phyloP scores from a whole-genome alignment of 257 asterid species.

The Scutellaria galericulata region DNA sequence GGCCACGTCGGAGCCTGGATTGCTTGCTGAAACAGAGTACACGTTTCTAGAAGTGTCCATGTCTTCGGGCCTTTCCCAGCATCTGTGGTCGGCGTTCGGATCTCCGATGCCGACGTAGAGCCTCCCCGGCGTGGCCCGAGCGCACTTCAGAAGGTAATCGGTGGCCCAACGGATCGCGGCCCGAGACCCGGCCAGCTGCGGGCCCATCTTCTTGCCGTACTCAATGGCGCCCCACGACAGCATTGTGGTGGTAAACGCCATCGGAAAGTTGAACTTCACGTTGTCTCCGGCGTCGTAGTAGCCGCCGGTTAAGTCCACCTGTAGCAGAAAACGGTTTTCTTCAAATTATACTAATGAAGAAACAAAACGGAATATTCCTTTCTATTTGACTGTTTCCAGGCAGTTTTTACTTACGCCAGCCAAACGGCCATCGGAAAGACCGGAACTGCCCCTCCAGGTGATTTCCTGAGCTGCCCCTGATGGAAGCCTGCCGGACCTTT shows the following conservation, averaged over 20 bases:
- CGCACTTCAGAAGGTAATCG: conserved; percentile 83
- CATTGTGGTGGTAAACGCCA: conserved; percentile 91
- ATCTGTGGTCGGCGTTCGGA: conserved; percentile 74
- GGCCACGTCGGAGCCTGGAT: conserved; percentile 92
- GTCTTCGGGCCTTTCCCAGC: conserved; percentile 95
- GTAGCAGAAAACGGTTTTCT: neutral
- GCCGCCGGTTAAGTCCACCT: conserved; percentile 91
- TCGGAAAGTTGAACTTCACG: conserved; percentile 84
- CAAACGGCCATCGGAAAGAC: conserved; percentile 64
- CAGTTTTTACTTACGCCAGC: conserved; percentile 47
- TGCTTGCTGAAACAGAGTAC: conserved; percentile 60
- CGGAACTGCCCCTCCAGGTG: conserved; percentile 72
- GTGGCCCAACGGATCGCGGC: conserved; percentile 85
- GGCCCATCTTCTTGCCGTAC: conserved; percentile 68
- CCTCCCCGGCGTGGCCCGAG: conserved; percentile 67
- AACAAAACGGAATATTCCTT: too few species aligned
- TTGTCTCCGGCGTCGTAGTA: conserved; percentile 95
- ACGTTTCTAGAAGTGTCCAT: conserved; percentile 75
- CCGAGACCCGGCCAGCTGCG: conserved; percentile 47
- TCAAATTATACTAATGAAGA: too few species aligned
- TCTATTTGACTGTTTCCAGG: too few species aligned
- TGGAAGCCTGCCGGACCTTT: conserved; percentile 80
- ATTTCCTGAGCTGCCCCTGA: conserved; percentile 41
- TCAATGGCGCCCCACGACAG: conserved; percentile 80
- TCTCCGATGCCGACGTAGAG: conserved; percentile 91